Percentiles rank a stretch among this genome's conserved stretches.
phyloP scores from a whole-genome alignment of 2,329 filamentous ascomycete genomes.

The Talaromyces marneffei region DNA sequence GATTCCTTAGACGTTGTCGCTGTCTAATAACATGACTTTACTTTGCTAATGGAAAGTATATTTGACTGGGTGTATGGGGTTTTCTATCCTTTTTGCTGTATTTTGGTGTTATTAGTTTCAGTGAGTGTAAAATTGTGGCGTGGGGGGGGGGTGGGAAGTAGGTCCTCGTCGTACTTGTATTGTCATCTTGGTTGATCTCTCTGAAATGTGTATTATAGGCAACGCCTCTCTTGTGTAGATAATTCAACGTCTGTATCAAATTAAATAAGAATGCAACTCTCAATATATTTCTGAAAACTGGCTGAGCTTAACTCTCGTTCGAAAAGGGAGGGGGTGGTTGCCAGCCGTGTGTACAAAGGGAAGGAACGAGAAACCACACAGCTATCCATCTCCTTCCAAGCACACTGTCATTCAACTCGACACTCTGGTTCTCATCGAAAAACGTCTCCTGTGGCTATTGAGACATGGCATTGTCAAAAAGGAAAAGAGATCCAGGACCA shows the following conservation, averaged over 20 bases:
- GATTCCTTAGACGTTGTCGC: constrained; percentile 51
- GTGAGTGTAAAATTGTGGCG: neutral
- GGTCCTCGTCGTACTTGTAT: neutral
- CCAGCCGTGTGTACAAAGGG: neutral
- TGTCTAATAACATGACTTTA: constrained; percentile 1
- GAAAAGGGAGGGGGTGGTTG: neutral
- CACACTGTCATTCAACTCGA: neutral
- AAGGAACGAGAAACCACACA: neutral
- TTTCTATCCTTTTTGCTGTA: neutral
- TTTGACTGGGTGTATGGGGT: constrained; percentile 2
- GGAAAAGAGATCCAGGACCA: constrained; percentile 11
- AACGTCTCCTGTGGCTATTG: neutral
- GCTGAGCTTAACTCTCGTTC: neutral
- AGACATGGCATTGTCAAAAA: constrained; percentile 13
- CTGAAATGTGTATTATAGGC: neutral
- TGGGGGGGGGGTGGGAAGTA: neutral
- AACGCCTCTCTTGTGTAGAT: constrained; percentile 1
- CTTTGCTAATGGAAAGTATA: constrained; percentile 1
- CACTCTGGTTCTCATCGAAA: neutral
- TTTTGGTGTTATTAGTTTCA: neutral
- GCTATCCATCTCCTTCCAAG: neutral
- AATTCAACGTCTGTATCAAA: neutral
- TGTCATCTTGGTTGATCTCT: neutral
- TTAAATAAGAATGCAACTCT: neutral
- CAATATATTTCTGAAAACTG: neutral